A percentile compares a stretch with the other conserved stretches of the same genome.
These are phyloP conservation scores for Saccharomycopsis phalli DNA, from an alignment of 1,139 yeast genomes.

Conservation along the genomic window DNA sequence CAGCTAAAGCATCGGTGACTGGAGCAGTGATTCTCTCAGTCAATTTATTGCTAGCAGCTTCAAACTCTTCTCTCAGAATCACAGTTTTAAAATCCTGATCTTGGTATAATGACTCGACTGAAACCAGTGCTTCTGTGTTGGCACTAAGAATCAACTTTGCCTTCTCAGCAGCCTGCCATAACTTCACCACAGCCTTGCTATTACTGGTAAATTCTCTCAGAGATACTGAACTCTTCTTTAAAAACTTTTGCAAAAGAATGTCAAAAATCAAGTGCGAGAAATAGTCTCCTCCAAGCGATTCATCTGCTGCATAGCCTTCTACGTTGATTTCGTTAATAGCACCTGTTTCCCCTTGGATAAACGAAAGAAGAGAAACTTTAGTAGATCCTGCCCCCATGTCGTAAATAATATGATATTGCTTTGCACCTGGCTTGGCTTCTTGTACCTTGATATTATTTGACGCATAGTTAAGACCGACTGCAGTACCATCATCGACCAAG, in stretches of 20 bases:
- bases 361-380: slow-evolving; percentile 71
- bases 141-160: slow-evolving; percentile 84
- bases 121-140: slow-evolving; percentile 63
- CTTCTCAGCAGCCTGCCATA: slow-evolving; percentile 78
- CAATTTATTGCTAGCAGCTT: slow-evolving; percentile 41
- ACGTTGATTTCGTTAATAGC: slow-evolving; percentile 42
- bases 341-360: slow-evolving; percentile 37
- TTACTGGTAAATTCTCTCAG: slow-evolving; percentile 38
- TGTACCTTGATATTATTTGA: slow-evolving; percentile 32
- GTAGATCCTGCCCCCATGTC: slow-evolving; percentile 95
- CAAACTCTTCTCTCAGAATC: slow-evolving; percentile 73
- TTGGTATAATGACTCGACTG: slow-evolving; percentile 59
- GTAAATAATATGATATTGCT: slow-evolving; percentile 62
- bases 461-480: slow-evolving; percentile 76
- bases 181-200: slow-evolving; percentile 53
- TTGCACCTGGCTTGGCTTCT: slow-evolving; percentile 30
- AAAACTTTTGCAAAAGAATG: slow-evolving; percentile 50
- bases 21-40: slow-evolving; percentile 38
- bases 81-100: slow-evolving; percentile 64
- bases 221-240: slow-evolving; percentile 30
- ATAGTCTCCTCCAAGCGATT: slow-evolving; percentile 61
- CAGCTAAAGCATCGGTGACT: slow-evolving; percentile 48
- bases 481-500: slow-evolving; percentile 80
- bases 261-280: slow-evolving; percentile 61
- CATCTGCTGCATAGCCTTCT: slow-evolving; percentile 64